phyloP scores from a whole-genome alignment of 495 filamentous ascomycete genomes.

The Annulohypoxylon moriforme region DNA sequence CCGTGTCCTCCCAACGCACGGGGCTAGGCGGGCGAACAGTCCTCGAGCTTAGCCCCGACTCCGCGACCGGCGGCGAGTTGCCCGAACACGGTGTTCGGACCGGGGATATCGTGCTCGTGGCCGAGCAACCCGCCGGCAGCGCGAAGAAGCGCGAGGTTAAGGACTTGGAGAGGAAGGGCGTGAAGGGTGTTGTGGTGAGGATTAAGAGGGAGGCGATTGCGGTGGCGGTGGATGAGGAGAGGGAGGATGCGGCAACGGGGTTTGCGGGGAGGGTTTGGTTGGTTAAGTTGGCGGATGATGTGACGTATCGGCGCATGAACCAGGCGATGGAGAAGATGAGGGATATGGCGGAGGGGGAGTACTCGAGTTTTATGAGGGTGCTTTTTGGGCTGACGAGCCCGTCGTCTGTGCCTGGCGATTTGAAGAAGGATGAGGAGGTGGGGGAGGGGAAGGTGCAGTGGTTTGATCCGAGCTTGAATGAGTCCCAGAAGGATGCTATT shows the following conservation, averaged over 20 bases:
- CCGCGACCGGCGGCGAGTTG: conserved; percentile 68
- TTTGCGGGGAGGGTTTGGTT: conserved; percentile 70
- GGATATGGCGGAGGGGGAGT: conserved; percentile 75
- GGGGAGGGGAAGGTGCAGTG: conserved; percentile 68
- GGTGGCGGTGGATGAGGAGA: conserved; percentile 72
- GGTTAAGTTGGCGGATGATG: conserved; percentile 95
- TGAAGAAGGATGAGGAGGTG: conserved; percentile 48
- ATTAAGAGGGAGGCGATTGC: conserved; percentile 73
- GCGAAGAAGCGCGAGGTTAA: conserved; percentile 77
- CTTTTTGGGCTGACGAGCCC: conserved; percentile 79
- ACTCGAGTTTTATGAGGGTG: conserved; percentile 80
- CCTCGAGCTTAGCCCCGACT: conserved; percentile 80
- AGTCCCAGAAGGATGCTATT: conserved; percentile 91
- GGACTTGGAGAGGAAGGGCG: conserved; percentile 71
- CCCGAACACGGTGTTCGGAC: conserved; percentile 85
- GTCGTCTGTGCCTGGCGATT: conserved; percentile 63
- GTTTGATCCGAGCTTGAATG: conserved; percentile 82
- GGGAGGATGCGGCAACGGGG: conserved; percentile 69
- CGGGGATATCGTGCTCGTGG: conserved; percentile 87
- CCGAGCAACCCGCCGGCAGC: conserved; percentile 76
- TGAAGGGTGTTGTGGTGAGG: conserved; percentile 83
- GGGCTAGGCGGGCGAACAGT: conserved; percentile 90
- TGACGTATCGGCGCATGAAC: conserved; percentile 91
- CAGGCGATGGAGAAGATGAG: conserved; percentile 83
- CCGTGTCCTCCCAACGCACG: conserved; percentile 82